Base-by-base conservation (phyloP, 805 yeast genomes). In the Limtongia smithiae region DNA sequence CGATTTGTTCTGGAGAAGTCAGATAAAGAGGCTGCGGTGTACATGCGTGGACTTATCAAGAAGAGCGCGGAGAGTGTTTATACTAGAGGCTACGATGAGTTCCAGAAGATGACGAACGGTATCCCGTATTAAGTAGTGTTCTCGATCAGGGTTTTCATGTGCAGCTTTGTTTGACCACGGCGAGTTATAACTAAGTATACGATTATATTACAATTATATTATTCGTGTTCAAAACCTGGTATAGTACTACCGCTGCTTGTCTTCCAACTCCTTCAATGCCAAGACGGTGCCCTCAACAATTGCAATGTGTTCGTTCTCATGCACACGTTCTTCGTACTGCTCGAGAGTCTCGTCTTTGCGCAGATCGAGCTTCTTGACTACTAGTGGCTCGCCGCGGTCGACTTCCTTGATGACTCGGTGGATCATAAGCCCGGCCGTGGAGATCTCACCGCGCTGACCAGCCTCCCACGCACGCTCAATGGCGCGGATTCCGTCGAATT, bases 381-480 rank as follows among this genome's bases (percentile, higher is more conserved):
- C 69, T 36, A 93, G 68, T 2, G 98, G 97, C 60, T 83, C 84
- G 21, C 98, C 98, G 60, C 82, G 81, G 67, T 93, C 98, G 5
- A 93, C 98, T 61, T 86, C 95, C 41, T 89, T 86, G 59, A 93
- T 90, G n/a, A 93, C 97, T 63, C 84, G 80, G 71, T 93, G 98
- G 38, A 93, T 85, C 98, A 93, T 93, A 45, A 93, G 85, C 1
- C 98, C 98, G 14, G 94, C 96, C 57, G 77, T 78, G 7, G 75
- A 59, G 44, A 82, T 79, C 58, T 79, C 76, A 7, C 96, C 96
- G 24, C 79, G 80, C 63, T 90, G 96, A 33, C 96, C 96, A 11
- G 94, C 95, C 61, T 88, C 74, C 91, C 94, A 93, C 0, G 97
- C 95, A 62, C 97, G 75, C 61, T 93, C 96, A 51, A 93, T 93